Evolutionary conservation across 176 grass and related monocot genomes (phyloP), one percentile per base, ranked within the genome.

Genomic region (Alloteropsis semialata): DNA sequence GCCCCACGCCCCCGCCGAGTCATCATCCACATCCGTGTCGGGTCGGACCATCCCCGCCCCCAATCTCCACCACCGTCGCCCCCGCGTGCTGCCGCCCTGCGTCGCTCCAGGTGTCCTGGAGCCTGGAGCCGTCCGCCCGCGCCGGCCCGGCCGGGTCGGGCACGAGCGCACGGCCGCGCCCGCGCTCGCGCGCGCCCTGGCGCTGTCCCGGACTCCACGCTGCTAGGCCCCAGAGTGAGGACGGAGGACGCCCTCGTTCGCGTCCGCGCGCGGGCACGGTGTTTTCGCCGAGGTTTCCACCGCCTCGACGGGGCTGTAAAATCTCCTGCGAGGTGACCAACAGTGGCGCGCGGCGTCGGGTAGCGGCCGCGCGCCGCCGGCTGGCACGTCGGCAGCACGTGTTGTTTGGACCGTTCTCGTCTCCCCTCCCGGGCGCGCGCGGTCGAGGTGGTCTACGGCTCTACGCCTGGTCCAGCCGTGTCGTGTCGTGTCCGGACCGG

Each of bases 1-100:
- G 33, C 6, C 29, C 30, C 30, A 36, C 56, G 49, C 34, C 53
- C n/a, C 38, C 17, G 32, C 6, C 39, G 28, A 49, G 60, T 79
- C 76, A 50, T 65, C 45, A 34, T 16, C 77, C 77, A 67, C 16
- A 67, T 80, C 72, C 58, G 56, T 59, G 56, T 28, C 56, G n/a
- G 53, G 19, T 3, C 55, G 1, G 8, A 10, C 56, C 10, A 3
- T 2, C 10, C 10, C 24, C 7, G 7, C 21, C 51, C 51, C 51
- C 54, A 57, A 57, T 57, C 53, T n/a, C 53, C 53, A 25, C 54
- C 8, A 12, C 5, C 54, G 2, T n/a, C 50, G 6, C 50, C 17
- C 48, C 1, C 1, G 0, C 19, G 16, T 19, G 39, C 8, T 3
- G 55, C 55, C 28, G 46, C 18, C 32, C 16, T 56, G 72, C 21